Evolutionary conservation across 352 stramenopile species (phyloP).

Genomic region (Phytophthora foliorum): DNA sequence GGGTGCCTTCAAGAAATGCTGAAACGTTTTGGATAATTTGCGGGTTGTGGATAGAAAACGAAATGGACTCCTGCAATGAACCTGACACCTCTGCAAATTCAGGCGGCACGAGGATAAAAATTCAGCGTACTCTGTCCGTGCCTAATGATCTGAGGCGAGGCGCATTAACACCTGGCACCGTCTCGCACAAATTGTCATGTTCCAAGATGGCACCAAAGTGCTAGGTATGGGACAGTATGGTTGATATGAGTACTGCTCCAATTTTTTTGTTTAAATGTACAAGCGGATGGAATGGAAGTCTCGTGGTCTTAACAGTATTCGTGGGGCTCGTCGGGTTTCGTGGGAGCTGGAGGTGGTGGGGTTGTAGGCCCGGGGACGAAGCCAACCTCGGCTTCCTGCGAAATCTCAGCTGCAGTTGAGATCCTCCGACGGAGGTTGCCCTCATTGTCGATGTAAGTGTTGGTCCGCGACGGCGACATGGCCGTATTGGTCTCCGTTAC

Average conservation of each 20-base stretch:
- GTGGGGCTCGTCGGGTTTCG: conserved; percentile 1
- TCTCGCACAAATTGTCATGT: neutral
- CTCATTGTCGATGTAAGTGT: conserved; percentile 56
- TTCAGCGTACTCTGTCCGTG: neutral
- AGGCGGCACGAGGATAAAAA: neutral
- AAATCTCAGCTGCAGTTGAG: neutral
- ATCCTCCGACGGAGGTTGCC: conserved; percentile 59
- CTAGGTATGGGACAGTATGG: too few species aligned
- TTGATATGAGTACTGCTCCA: neutral
- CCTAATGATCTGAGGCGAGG: conserved; percentile 2
- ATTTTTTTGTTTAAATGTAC: neutral
- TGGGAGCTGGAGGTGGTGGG: conserved; percentile 8
- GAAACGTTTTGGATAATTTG: too few species aligned
- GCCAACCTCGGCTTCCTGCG: neutral
- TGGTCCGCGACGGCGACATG: conserved; percentile 45
- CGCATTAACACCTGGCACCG: neutral
- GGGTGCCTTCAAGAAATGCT: neutral
- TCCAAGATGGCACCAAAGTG: neutral
- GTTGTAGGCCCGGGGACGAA: conserved; percentile 12
- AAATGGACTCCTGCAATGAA: neutral
- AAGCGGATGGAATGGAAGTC: neutral
- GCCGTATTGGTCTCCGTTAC: conserved; percentile 51
- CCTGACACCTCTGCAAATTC: neutral
- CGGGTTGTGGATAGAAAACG: neutral
- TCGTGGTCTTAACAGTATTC: conserved; percentile 16